Conservation (phyloP, 805 yeast genomes). For the Myxozyma lipomycoides region DNA sequence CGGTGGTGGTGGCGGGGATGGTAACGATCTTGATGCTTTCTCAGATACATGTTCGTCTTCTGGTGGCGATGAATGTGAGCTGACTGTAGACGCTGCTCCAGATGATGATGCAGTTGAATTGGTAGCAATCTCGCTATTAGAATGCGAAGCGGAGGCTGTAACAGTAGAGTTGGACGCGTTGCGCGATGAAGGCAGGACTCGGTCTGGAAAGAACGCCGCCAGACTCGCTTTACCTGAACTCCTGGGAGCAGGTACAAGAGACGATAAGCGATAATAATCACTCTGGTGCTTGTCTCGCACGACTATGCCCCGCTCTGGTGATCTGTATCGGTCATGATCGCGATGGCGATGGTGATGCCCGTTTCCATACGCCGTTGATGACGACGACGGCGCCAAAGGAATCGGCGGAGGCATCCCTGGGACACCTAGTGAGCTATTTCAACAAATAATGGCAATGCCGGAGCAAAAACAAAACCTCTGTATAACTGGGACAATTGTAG, state of each 20-base stretch:
- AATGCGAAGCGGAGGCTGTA: background rate
- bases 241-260: background rate
- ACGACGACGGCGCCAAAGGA: constrained; percentile 1
- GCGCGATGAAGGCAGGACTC: constrained; percentile 3
- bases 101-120: background rate
- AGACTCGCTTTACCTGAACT: constrained; percentile 20
- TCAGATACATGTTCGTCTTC: background rate
- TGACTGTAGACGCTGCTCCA: constrained; percentile 1
- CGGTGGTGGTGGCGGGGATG: constrained; percentile 3
- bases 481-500: too few relatives aligned
- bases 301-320: too few relatives aligned
- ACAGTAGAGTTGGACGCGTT: background rate
- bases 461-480: too few relatives aligned
- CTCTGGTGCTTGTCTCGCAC: too few relatives aligned
- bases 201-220: constrained; percentile 27
- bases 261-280: background rate
- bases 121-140: background rate
- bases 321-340: too few relatives aligned
- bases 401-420: background rate
- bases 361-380: constrained; percentile 3
- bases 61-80: constrained; percentile 6
- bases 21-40: background rate
- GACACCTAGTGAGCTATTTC: too few relatives aligned
- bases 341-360: too few relatives aligned
- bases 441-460: too few relatives aligned